A percentile compares a stretch with the other conserved stretches of the same genome.
Evolutionary conservation across 1,139 yeast species (phyloP).

Genomic region (Scheffersomyces titani): DNA sequence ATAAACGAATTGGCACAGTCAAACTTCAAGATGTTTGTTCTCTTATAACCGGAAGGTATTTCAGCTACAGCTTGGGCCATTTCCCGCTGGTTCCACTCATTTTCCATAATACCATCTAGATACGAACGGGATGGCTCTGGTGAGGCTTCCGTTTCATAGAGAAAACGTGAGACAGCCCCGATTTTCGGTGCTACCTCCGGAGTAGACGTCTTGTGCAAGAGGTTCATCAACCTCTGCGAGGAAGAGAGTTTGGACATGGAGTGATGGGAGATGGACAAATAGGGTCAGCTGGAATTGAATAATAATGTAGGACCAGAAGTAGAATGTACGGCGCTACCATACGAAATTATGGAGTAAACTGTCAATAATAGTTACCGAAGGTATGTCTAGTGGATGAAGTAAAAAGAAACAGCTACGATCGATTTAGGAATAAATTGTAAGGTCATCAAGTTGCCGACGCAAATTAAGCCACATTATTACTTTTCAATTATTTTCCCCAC

Average conservation of each 20-base stretch:
- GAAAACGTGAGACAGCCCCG: constrained; percentile 26
- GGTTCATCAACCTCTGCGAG: constrained; percentile 30
- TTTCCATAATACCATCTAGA: constrained; percentile 31
- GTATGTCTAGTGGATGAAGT: too few species aligned
- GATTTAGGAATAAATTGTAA: too few species aligned
- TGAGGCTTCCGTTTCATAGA: constrained; percentile 20
- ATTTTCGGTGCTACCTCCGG: constrained; percentile 28
- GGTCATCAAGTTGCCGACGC: too few species aligned
- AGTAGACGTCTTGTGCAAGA: constrained; percentile 32
- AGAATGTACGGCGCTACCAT: too few species aligned
- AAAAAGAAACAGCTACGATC: too few species aligned
- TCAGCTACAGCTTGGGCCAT: constrained; percentile 24
- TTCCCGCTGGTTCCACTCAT: constrained; percentile 36
- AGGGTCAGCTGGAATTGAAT: neutral
- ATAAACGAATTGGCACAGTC: constrained; percentile 39
- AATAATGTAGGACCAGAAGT: neutral
- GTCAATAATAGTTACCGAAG: too few species aligned
- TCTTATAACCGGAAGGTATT: constrained; percentile 17
- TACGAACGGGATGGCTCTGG: constrained; percentile 18
- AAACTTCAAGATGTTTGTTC: constrained; percentile 34
- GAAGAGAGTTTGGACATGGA: constrained; percentile 19
- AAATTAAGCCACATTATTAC: too few species aligned
- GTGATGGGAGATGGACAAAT: neutral
- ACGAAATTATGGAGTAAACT: too few species aligned
- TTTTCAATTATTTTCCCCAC: too few species aligned